These are phyloP conservation scores for Aspergillus incahuasiensis DNA, from an alignment of 495 filamentous ascomycete species.

Conservation along the genomic window DNA sequence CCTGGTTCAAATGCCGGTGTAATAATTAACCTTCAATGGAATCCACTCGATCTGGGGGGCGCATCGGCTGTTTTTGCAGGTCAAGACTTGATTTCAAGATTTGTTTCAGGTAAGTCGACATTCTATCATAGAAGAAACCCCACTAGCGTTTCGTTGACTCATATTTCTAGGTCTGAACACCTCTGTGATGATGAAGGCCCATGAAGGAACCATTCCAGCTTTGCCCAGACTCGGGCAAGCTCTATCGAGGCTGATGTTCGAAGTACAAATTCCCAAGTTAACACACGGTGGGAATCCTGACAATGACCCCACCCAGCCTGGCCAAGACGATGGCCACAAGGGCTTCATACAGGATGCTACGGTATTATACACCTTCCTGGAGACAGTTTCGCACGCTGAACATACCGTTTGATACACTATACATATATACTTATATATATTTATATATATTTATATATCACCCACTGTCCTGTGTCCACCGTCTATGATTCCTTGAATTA, in stretches of 20 bases:
- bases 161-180: conserved; percentile 61
- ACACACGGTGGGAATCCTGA: conserved; percentile 40
- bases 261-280: conserved; percentile 65
- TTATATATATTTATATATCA: conserved; percentile 3
- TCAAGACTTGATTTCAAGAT: conserved; percentile 71
- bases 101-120: conserved; percentile 66
- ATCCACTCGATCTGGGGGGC: conserved; percentile 60
- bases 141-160: conserved; percentile 4
- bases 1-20: conserved; percentile 71
- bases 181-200: conserved; percentile 63
- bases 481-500: background rate
- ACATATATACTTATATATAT: conserved; percentile 2
- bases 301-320: conserved; percentile 25
- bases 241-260: conserved; percentile 62
- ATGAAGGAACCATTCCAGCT: conserved; percentile 65
- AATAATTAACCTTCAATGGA: conserved; percentile 65
- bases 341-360: conserved; percentile 82
- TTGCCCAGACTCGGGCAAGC: conserved; percentile 68
- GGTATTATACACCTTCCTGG: conserved; percentile 43
- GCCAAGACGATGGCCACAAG: conserved; percentile 38
- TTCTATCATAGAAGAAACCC: too few species aligned
- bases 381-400: conserved; percentile 16
- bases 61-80: conserved; percentile 55
- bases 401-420: conserved; percentile 5
- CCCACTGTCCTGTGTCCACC: background rate